Conservation (phyloP, 1,284 basidiomycete species). For the Pseudozyma flocculosa region DNA sequence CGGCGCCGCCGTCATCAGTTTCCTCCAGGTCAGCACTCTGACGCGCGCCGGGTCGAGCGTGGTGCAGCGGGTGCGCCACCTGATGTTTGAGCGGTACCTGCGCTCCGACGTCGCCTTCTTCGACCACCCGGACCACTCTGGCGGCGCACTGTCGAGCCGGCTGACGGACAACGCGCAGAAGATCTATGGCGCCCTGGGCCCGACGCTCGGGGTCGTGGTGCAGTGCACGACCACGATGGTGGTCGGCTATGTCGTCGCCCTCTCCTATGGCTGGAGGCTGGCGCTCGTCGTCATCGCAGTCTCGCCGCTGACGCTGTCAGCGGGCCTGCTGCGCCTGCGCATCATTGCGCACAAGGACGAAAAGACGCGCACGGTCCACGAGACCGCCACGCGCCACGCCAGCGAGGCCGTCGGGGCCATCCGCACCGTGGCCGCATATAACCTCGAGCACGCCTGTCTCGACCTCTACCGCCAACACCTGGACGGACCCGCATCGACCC, state of each 20-base stretch:
- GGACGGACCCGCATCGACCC: constrained; percentile 34
- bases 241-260: constrained; percentile 55
- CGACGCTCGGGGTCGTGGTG: constrained; percentile 78
- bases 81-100: constrained; percentile 53
- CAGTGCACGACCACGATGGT: constrained; percentile 76
- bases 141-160: constrained; percentile 74
- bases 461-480: constrained; percentile 50
- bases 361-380: constrained; percentile 80
- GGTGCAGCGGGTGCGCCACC: constrained; percentile 51
- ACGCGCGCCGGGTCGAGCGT: constrained; percentile 45
- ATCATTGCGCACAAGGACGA: constrained; percentile 69
- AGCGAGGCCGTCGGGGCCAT: constrained; percentile 87
- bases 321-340: constrained; percentile 81
- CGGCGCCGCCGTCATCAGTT: constrained; percentile 50
- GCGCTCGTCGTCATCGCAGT: constrained; percentile 71
- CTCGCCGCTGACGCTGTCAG: constrained; percentile 76
- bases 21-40: constrained; percentile 52
- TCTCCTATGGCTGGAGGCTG: constrained; percentile 73
- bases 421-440: constrained; percentile 89
- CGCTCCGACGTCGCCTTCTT: constrained; percentile 59
- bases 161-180: constrained; percentile 90
- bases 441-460: constrained; percentile 60
- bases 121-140: constrained; percentile 55
- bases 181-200: constrained; percentile 83
- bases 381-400: constrained; percentile 80